A percentile compares a stretch with the other conserved stretches of the same genome.
phyloP scores from a whole-genome alignment of 768 basidiomycete genomes.

The Naematelia encephala region DNA sequence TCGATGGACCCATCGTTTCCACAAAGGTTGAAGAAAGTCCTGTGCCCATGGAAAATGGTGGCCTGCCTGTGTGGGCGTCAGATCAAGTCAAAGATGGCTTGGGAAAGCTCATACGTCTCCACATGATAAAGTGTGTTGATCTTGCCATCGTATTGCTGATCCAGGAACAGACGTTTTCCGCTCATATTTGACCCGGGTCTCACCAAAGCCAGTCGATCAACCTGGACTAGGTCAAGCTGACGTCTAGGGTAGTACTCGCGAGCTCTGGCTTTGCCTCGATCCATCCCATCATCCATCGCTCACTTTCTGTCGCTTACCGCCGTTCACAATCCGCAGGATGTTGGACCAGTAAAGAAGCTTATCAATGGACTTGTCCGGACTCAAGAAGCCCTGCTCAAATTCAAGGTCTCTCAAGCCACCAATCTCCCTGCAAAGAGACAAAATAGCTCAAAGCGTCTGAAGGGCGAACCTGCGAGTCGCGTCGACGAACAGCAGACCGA shows the following conservation, averaged over 20 bases:
- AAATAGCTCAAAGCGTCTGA: neutral
- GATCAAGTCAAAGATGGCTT: constrained; percentile 12
- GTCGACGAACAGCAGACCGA: neutral
- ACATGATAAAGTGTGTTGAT: constrained; percentile 21
- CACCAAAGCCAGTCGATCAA: constrained; percentile 6
- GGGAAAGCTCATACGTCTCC: constrained; percentile 13
- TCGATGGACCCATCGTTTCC: neutral
- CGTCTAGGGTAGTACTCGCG: neutral
- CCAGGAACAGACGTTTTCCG: constrained; percentile 31
- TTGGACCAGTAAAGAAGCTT: neutral
- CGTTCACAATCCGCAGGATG: constrained; percentile 3
- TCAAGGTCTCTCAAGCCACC: neutral
- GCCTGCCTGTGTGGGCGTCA: constrained; percentile 8
- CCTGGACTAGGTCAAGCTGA: neutral
- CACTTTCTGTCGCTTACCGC: constrained; percentile 16
- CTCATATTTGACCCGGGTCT: constrained; percentile 32
- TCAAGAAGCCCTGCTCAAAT: constrained; percentile 4
- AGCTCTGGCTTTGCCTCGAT: neutral
- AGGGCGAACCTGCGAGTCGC: no score
- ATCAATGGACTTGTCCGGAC: neutral
- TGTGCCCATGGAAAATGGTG: no score
- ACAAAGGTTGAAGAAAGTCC: no score
- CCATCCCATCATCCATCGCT: constrained; percentile 13
- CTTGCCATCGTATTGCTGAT: neutral
- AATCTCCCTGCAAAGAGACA: constrained; percentile 3